Percentiles rank a stretch among this genome's conserved stretches.
phyloP scores from a whole-genome alignment of 1,284 basidiomycete species.

The Malassezia sp. region DNA sequence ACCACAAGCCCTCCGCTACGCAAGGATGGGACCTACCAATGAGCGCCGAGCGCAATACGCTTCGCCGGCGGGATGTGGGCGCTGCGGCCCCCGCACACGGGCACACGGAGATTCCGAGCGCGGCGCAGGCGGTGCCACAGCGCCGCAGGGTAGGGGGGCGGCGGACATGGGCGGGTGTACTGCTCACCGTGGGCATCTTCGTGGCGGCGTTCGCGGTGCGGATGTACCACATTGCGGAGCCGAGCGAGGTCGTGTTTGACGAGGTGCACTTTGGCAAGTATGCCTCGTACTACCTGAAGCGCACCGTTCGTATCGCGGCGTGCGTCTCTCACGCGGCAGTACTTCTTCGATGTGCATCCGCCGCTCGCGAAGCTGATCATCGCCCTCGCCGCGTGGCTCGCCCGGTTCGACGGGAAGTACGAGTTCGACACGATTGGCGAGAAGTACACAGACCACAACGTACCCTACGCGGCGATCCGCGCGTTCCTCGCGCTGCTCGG shows the following conservation, averaged over 20 bases:
- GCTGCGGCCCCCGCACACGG: too few species aligned
- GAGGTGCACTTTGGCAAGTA: constrained; percentile 47
- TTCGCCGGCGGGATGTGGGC: background rate
- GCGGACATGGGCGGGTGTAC: too few species aligned
- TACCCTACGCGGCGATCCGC: constrained; percentile 88
- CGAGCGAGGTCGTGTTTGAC: constrained; percentile 43
- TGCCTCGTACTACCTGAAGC: constrained; percentile 41
- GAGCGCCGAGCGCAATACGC: background rate
- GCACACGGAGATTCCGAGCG: too few species aligned
- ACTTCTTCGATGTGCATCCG: constrained; percentile 99
- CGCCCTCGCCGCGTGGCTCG: constrained; percentile 84
- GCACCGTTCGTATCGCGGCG: constrained; percentile 18
- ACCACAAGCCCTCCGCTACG: constrained; percentile 1
- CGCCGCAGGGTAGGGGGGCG: too few species aligned
- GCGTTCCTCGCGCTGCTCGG: constrained; percentile 82
- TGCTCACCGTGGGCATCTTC: constrained; percentile 25
- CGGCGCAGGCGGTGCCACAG: too few species aligned
- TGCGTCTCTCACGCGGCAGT: constrained; percentile 59
- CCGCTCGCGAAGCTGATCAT: constrained; percentile 53
- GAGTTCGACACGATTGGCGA: constrained; percentile 92
- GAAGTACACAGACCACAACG: constrained; percentile 70
- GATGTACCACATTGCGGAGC: constrained; percentile 28
- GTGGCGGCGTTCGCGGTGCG: constrained; percentile 23
- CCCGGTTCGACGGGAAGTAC: constrained; percentile 88
- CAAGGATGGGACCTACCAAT: background rate